phyloP scores from a whole-genome alignment of 352 stramenopile genomes.

The Synura sp. region DNA sequence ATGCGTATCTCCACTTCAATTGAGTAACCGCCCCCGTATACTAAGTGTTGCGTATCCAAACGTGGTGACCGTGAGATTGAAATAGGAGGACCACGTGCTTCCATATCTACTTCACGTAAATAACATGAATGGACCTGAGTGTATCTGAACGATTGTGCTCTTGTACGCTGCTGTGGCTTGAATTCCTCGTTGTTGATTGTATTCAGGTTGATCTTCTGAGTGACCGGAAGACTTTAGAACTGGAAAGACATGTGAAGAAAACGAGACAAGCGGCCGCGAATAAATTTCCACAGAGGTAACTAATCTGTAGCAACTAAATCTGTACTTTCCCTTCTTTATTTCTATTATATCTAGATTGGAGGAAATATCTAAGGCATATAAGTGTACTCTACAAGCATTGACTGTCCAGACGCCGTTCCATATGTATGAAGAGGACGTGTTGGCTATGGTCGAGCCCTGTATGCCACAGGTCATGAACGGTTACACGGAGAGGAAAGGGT shows the following conservation, averaged over 20 bases:
- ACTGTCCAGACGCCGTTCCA: not conserved
- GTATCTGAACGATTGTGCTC: no score
- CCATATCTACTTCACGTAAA: no score
- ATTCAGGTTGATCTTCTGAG: constrained; percentile 33
- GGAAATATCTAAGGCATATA: not conserved
- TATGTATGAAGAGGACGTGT: constrained; percentile 9
- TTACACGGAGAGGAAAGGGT: no score
- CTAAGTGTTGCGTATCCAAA: no score
- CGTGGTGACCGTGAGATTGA: no score
- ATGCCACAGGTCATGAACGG: no score
- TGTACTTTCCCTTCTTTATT: not conserved
- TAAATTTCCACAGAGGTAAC: not conserved
- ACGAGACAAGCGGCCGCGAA: not conserved
- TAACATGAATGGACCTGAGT: no score
- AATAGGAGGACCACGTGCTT: no score
- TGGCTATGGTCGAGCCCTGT: not conserved
- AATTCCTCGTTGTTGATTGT: no score
- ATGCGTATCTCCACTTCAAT: no score
- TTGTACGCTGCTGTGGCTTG: no score
- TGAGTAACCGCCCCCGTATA: no score
- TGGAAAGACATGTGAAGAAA: not conserved
- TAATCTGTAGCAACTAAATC: not conserved
- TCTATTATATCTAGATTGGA: not conserved
- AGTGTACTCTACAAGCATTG: not conserved
- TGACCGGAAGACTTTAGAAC: constrained; percentile 29